A percentile compares a stretch with the other conserved stretches of the same genome.
Evolutionary conservation across 2,329 filamentous ascomycete genomes (phyloP).

Genomic region (Pseudofabraea citricarpa): DNA sequence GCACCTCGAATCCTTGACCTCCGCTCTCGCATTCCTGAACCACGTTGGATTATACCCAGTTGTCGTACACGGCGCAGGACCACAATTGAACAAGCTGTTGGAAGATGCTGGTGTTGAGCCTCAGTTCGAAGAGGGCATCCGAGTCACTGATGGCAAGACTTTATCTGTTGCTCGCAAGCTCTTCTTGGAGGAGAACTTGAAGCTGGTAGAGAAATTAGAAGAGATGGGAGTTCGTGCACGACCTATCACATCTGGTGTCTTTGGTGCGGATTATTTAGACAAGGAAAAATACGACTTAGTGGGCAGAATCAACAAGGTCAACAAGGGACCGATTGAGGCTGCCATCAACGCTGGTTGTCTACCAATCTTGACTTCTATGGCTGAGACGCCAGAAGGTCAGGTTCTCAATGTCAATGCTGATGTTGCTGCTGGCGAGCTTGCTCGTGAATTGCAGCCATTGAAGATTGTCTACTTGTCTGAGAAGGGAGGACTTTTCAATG

Average conservation of each 20-base stretch:
- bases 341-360: constrained; percentile 88
- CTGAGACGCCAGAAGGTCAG: constrained; percentile 85
- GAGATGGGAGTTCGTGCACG: constrained; percentile 83
- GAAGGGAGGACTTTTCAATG: constrained; percentile 94
- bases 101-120: constrained; percentile 90
- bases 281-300: constrained; percentile 95
- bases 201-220: constrained; percentile 85
- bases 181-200: constrained; percentile 93
- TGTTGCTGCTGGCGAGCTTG: constrained; percentile 89
- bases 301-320: constrained; percentile 90
- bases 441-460: constrained; percentile 80
- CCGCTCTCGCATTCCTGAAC: constrained; percentile 85
- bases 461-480: constrained; percentile 99
- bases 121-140: constrained; percentile 92
- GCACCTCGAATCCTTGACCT: constrained; percentile 85
- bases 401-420: constrained; percentile 97
- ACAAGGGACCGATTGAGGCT: constrained; percentile 84
- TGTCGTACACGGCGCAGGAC: constrained; percentile 91
- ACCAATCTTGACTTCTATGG: constrained; percentile 93
- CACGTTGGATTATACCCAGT: constrained; percentile 93
- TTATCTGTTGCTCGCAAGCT: constrained; percentile 84
- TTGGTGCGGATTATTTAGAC: constrained; percentile 90
- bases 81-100: constrained; percentile 88
- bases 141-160: constrained; percentile 94
- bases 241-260: constrained; percentile 84